Base-by-base conservation (phyloP, 2,329 filamentous ascomycete genomes). In the Biscogniauxia marginata region DNA sequence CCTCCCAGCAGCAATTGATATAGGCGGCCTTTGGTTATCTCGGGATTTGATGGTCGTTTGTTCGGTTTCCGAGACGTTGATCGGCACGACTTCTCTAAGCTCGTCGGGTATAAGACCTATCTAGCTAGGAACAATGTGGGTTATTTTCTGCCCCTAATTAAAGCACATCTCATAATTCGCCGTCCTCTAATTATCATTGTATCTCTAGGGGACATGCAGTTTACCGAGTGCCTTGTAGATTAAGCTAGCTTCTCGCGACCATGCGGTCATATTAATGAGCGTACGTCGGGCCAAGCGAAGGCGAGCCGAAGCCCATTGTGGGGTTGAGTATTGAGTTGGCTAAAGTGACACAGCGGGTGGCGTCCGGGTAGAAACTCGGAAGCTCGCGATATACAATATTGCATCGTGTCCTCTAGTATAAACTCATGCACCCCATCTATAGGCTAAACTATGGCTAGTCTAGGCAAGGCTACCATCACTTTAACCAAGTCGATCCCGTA, bases 321-420 rank as follows among this genome's bases (percentile, higher is more conserved):
- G 30, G 30, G 30, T 39, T n/a, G 13, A 39, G 30, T 39, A 47
- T 25, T 30, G 52, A 53, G 50, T 22, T 58, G 60, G 57, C 60
- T 61, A 63, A 59, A 61, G 54, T 57, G 56, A 39, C 52, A 55
- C 58, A 56, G 50, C 49, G 43, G 54, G 19, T 57, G 53, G 55
- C 50, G 25, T 11, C 54, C 46, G 50, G 60, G 46, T 60, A 53
- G 50, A 53, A 54, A 48, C 20, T 39, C 46, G 53, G 53, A 24
- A 54, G 49, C 50, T 55, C 21, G 25, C 49, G 51, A 49, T 39
- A 39, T 39, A 39, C 11, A 47, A 34, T 16, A 46, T 20, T 9
- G 34, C 24, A 50, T 43, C 25, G 43, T 52, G 50, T 47, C 50
- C 44, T 60, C 43, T 30, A 62, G 55, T 54, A 60, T 60, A 39